Conservation (phyloP, 192 early-diverging fungal genomes). For the Coemansia sp. region DNA sequence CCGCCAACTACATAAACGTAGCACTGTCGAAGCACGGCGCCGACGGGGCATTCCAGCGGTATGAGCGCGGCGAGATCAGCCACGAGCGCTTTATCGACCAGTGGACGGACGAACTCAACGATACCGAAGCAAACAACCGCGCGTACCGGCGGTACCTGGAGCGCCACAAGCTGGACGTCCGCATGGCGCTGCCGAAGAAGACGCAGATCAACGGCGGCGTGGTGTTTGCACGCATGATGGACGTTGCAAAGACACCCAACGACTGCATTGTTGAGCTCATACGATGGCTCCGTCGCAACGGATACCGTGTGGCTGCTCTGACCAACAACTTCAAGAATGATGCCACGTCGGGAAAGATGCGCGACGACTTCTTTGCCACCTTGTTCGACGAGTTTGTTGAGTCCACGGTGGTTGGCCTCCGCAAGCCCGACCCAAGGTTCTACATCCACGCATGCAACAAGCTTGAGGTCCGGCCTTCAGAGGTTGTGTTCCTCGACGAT, state of each 20-base stretch:
- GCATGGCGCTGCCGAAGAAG: slow-evolving; percentile 28
- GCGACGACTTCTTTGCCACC: slow-evolving; percentile 29
- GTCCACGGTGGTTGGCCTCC: slow-evolving; percentile 70
- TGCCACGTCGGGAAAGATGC: slow-evolving; percentile 13
- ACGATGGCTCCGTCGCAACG: slow-evolving; percentile 42
- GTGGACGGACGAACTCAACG: slow-evolving; percentile 49
- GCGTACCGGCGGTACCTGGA: slow-evolving; percentile 38
- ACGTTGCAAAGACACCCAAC: slow-evolving; percentile 23
- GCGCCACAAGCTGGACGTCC: slow-evolving; percentile 26
- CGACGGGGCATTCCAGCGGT: slow-evolving; percentile 59
- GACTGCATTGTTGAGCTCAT: slow-evolving; percentile 28
- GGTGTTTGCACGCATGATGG: slow-evolving; percentile 47
- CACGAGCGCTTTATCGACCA: slow-evolving; percentile 27
- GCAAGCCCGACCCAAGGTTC: slow-evolving; percentile 80
- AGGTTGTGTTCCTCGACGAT: slow-evolving; percentile 83
- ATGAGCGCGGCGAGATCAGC: slow-evolving; percentile 51
- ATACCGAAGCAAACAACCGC: slow-evolving; percentile 33
- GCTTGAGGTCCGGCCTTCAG: slow-evolving; percentile 63
- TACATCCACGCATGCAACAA: slow-evolving; percentile 72
- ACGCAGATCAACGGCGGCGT: slow-evolving; percentile 21
- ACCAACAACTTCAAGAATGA: slow-evolving; percentile 78
- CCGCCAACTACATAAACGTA: slow-evolving; percentile 81
- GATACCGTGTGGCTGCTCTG: slow-evolving; percentile 73
- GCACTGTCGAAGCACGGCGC: slow-evolving; percentile 59
- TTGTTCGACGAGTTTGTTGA: slow-evolving; percentile 79